These are phyloP conservation scores for Neopestalotiopsis rosae DNA, from an alignment of 2,329 filamentous ascomycete genomes.

Conservation along the genomic window DNA sequence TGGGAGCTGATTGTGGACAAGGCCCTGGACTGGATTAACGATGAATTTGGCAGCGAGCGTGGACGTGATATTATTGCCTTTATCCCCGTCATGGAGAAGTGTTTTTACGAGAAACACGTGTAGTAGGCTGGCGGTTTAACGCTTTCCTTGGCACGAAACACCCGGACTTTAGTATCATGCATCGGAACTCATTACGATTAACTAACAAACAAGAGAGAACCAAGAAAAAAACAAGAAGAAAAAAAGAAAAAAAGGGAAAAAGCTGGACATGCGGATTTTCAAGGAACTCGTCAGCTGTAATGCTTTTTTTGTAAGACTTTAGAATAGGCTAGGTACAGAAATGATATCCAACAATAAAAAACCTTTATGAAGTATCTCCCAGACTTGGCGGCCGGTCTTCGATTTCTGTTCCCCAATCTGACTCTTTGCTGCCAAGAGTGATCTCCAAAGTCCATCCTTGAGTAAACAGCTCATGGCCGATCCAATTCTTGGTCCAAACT, in stretches of 20 bases:
- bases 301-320: not conserved
- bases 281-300: not conserved
- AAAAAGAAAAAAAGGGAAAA: not conserved
- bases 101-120: not conserved
- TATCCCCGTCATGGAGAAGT: not conserved
- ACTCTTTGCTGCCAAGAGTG: constrained; percentile 62
- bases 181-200: too few relatives aligned
- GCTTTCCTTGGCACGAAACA: too few relatives aligned
- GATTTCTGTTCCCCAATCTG: constrained; percentile 71
- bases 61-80: not conserved
- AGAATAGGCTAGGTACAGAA: not conserved
- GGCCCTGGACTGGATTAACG: constrained; percentile 55
- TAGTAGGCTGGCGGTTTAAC: too few relatives aligned
- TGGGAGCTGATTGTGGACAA: constrained; percentile 72
- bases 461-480: constrained; percentile 63
- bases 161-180: too few relatives aligned
- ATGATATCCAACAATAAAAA: not conserved
- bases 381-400: constrained; percentile 38
- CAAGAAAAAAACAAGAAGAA: not conserved
- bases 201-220: not conserved
- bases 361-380: not conserved
- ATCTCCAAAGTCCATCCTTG: constrained; percentile 64
- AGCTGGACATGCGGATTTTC: not conserved
- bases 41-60: not conserved
- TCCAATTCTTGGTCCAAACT: constrained; percentile 63